Conservation (phyloP, 1,284 basidiomycete genomes). For the Papiliotrema nemorosa region DNA sequence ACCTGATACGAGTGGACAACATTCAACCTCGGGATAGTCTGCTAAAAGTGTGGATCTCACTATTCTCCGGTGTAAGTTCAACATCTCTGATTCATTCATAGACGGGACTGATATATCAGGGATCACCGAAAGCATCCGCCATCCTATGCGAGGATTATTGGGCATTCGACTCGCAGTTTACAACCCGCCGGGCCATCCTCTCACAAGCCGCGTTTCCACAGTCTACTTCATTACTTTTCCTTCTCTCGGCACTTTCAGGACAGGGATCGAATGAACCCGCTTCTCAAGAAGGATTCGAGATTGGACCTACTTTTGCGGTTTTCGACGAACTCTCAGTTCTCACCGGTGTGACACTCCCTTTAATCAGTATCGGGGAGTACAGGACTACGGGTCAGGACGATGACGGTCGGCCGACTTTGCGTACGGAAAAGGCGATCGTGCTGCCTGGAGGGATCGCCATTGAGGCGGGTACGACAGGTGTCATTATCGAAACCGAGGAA, state of each 20-base stretch:
- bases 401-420: constrained; percentile 20
- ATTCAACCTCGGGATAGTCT: constrained; percentile 31
- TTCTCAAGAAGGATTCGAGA: constrained; percentile 12
- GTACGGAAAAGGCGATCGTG: constrained; percentile 21
- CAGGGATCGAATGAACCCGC: constrained; percentile 13
- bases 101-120: constrained; percentile 9
- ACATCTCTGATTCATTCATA: neutral
- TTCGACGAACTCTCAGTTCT: constrained; percentile 37
- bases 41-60: constrained; percentile 32
- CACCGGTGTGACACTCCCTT: constrained; percentile 20
- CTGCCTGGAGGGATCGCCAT: constrained; percentile 37
- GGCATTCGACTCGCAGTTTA: constrained; percentile 31
- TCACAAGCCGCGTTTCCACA: constrained; percentile 34
- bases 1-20: constrained; percentile 30
- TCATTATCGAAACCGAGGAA: constrained; percentile 6
- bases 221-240: constrained; percentile 22
- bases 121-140: constrained; percentile 23
- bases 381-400: constrained; percentile 21
- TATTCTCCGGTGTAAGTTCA: constrained; percentile 33
- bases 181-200: constrained; percentile 34
- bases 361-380: constrained; percentile 11
- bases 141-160: constrained; percentile 40
- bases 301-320: constrained; percentile 24
- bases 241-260: constrained; percentile 34
- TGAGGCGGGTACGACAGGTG: constrained; percentile 27